These are phyloP conservation scores for Diaporthe vaccinii DNA, from an alignment of 2,329 filamentous ascomycete genomes.

Conservation along the genomic window DNA sequence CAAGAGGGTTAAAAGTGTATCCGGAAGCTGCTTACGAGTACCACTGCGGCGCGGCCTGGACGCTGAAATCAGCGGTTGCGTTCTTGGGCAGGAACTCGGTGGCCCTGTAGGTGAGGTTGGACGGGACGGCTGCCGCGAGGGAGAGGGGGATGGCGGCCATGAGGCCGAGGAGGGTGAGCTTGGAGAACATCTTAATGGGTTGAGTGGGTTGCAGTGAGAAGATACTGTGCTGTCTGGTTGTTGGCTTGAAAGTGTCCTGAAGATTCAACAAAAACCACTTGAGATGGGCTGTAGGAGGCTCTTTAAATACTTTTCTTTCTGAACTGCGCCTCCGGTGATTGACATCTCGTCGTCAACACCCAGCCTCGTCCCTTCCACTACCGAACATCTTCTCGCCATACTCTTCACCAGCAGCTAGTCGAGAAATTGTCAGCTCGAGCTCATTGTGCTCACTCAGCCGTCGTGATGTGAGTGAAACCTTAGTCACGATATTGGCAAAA, in stretches of 20 bases:
- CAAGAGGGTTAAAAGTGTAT: too few relatives aligned
- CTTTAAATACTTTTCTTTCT: slow-evolving; percentile 2
- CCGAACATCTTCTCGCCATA: background rate
- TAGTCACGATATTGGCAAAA: background rate
- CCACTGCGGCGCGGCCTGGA: slow-evolving; percentile 1
- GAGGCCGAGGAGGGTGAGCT: slow-evolving; percentile 13
- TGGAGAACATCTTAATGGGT: slow-evolving; percentile 16
- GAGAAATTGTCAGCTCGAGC: background rate
- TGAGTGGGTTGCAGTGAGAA: background rate
- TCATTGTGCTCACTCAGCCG: slow-evolving; percentile 12
- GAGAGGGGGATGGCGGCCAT: slow-evolving; percentile 5
- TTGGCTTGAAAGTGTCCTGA: background rate
- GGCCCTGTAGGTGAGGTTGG: background rate
- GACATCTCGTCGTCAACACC: background rate
- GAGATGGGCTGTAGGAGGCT: background rate
- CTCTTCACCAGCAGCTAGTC: background rate
- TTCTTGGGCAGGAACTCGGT: slow-evolving; percentile 12
- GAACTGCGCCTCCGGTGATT: background rate
- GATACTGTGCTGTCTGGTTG: background rate
- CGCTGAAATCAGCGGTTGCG: background rate
- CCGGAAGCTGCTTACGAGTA: too few relatives aligned
- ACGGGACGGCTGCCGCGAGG: background rate
- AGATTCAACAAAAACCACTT: background rate
- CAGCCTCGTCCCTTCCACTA: background rate
- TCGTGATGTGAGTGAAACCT: background rate